A percentile compares a stretch with the other conserved stretches of the same genome.
Evolutionary conservation across 1,284 basidiomycete genomes (phyloP).

Genomic region (Melanopsichium pennsylvanicum): DNA sequence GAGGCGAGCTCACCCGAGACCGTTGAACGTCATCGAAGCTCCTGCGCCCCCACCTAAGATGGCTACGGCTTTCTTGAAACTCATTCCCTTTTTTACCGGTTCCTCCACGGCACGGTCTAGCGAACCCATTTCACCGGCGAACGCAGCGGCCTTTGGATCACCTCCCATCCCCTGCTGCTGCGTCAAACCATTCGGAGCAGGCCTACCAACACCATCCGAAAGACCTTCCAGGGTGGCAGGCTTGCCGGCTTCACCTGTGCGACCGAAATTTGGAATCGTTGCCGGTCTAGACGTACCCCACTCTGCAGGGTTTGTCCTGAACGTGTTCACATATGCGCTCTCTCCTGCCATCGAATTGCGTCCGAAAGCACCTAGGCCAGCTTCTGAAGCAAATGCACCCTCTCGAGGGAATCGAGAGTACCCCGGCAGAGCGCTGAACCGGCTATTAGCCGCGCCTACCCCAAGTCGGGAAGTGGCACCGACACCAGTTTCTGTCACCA

Average conservation of each 20-base stretch:
- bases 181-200: not conserved
- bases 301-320: not conserved
- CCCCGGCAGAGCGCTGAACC: not conserved
- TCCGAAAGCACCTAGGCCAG: not conserved
- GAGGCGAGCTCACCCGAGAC: constrained; percentile 4
- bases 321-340: not conserved
- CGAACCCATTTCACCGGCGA: not conserved
- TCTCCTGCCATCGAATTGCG: constrained; percentile 3
- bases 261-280: not conserved
- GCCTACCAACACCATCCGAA: not conserved
- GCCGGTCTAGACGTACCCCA: not conserved
- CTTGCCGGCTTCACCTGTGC: not conserved
- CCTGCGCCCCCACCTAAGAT: constrained; percentile 5
- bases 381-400: constrained; percentile 1
- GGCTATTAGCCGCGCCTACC: not conserved
- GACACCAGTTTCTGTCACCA: not conserved
- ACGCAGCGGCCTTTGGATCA: not conserved
- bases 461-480: not conserved
- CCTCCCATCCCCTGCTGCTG: not conserved
- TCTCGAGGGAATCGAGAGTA: not conserved
- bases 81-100: not conserved
- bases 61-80: not conserved
- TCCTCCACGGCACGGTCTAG: not conserved
- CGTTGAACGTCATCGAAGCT: constrained; percentile 19
- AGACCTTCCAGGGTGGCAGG: not conserved